Conservation (phyloP, 768 basidiomycete species). For the Asterophora parasitica region DNA sequence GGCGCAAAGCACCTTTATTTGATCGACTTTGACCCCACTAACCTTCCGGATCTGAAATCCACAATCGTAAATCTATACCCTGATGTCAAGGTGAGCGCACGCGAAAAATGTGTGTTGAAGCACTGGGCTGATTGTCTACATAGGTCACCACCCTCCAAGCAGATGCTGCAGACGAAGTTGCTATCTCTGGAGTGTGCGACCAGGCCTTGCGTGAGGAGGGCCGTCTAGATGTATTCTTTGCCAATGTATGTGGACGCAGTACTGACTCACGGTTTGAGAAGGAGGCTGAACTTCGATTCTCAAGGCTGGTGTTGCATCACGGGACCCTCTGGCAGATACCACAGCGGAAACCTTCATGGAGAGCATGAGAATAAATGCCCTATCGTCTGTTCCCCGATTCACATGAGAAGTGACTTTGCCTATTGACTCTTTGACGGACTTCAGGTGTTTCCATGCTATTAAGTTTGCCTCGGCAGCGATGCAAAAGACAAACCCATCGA, state of each 20-base stretch:
- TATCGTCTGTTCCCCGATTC: slow-evolving; percentile 36
- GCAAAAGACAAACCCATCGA: slow-evolving; percentile 57
- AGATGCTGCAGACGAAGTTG: slow-evolving; percentile 77
- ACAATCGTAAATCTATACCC: slow-evolving; percentile 66
- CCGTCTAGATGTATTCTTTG: slow-evolving; percentile 89
- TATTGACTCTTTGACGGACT: background rate
- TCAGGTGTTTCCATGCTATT: slow-evolving; percentile 83
- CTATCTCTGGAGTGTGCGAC: slow-evolving; percentile 65
- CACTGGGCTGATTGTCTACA: background rate
- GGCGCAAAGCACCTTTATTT: slow-evolving; percentile 78
- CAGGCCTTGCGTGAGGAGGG: slow-evolving; percentile 78
- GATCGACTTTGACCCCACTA: slow-evolving; percentile 60
- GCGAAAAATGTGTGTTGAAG: background rate
- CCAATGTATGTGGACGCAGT: slow-evolving; percentile 58
- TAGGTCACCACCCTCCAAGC: slow-evolving; percentile 76
- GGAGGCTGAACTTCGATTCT: background rate
- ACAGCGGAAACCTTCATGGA: slow-evolving; percentile 68
- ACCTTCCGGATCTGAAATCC: slow-evolving; percentile 66
- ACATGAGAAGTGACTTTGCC: background rate
- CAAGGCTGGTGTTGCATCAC: slow-evolving; percentile 65
- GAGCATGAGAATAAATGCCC: slow-evolving; percentile 68
- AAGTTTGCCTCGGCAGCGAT: slow-evolving; percentile 85
- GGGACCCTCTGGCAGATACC: slow-evolving; percentile 42
- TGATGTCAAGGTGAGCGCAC: slow-evolving; percentile 65
- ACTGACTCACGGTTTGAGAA: background rate